Base-by-base conservation (phyloP, 495 filamentous ascomycete species). In the Podospora appendiculata region DNA sequence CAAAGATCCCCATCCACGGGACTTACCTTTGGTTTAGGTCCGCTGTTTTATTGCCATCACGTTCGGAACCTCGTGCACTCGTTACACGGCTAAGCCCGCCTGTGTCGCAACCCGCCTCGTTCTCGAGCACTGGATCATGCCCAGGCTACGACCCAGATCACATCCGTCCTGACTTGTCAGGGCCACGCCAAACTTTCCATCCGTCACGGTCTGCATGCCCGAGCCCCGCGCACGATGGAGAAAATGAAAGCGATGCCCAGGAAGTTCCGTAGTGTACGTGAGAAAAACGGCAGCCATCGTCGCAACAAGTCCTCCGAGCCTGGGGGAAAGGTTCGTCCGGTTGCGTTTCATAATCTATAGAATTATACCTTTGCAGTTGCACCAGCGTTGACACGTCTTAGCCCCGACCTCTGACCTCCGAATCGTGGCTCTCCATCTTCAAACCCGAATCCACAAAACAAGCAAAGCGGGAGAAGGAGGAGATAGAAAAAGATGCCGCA, bases 211-310 rank as follows among this genome's bases (percentile, higher is more conserved):
- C 14, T 35, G 18, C 45, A 42, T 54, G 48, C 45, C 34, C 11
- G 14, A 11, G 1, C 12, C 14, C 39, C 33, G 32, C 16, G 18
- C 25, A 44, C 40, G 10, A 63, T 63, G 59, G 62, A 63, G 6
- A 65, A 56, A 50, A 55, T 66, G 38, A 64, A 63, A 51, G 58
- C 53, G 33, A 56, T 58, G 58, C 65, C 65, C 60, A 69, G 61
- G 47, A 75, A 74, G 56, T 85, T 93, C 58, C 80, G 90, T 47
- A 89, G 84, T 48, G 79, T 84, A 56, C 80, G 87, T 42, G 87
- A 91, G 41, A 89, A 86, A 66, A 69, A 70, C 56, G 72, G 70
- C 25, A 67, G 70, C 54, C 70, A 77, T 61, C 71, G 70, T 47
- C 74, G 75, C 48, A 70, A 68, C 46, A 70, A 68, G 58, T 77